Evolutionary conservation across 2,329 filamentous ascomycete genomes (phyloP), one percentile per base, ranked within the genome.

Genomic region (Fusarium pininemorale): DNA sequence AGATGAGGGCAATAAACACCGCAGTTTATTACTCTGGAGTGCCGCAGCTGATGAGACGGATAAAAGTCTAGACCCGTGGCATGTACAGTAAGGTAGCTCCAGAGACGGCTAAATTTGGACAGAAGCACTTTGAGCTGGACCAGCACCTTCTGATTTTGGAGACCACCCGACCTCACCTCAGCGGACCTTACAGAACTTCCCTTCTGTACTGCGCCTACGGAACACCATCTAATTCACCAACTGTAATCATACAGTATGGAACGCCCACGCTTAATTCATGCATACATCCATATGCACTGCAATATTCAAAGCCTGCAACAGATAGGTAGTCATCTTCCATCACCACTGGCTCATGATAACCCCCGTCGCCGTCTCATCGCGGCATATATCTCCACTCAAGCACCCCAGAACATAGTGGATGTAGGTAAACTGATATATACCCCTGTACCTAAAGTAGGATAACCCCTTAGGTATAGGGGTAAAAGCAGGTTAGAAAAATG

Each of bases 111-210:
- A 53, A 57, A 64, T 44, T 32, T 60, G 37, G 12, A 51, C 22
- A 13, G 22, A 32, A 51, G 30, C 16, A 32, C 48, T 51, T 41
- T 32, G 32, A 56, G 24, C n/a, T 56, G n/a, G 16, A 18, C 20
- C 48, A 51, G 50, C 57, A 69, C 66, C 67, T 70, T 65, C 66
- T 70, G 58, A 20, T 70, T 65, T 28, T 70, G 35, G 66, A 69
- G 41, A 50, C 56, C 22, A 54, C 42, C 45, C 48, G 18, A 44
- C 37, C 39, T 26, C 48, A 38, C 16, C 26, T 30, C 56, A 28
- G 42, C 13, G 11, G 20, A 30, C 24, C 6, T 51, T n/a, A 50
- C 42, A 50, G 47, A 30, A 24, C 45, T 60, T 26, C 26, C 32
- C 35, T 39, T 54, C 22, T 30, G 10, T 45, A 44, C 26, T 32